Evolutionary conservation across 495 filamentous ascomycete species (phyloP), one percentile per base, ranked within the genome.

Genomic region (Diplogelasinospora grovesii): DNA sequence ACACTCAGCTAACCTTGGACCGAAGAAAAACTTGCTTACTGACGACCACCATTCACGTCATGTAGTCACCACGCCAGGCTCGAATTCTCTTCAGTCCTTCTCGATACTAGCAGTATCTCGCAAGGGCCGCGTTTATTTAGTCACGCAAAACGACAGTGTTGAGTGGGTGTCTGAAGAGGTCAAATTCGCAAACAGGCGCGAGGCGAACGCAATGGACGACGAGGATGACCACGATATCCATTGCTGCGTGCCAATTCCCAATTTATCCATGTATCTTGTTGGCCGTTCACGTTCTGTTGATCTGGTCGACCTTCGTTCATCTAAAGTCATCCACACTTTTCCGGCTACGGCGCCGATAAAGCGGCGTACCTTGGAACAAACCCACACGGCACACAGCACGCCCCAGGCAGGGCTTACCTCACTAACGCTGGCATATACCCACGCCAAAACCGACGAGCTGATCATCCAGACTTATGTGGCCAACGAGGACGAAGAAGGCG

Each of bases 401-500:
- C 61, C 61, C 35, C 70, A 68, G 8, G 48, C 67, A 4, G 64
- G 68, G 7, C 54, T 82, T 1, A 58, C 64, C 22, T 74, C 67
- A 10, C 61, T 81, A 26, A 71, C 71, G 0, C 50, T 81, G 15
- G 64, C 66, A n/a, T 81, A 81, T 46, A 59, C 55, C 16, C 66
- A 67, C 46, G 47, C 58, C 2, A 72, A 77, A 25, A 72, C 66
- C 1, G 69, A 65, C 11, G 69, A 75, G 25, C 68, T 74, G 21
- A 63, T 78, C 24, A 58, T 80, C 35, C 74, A 79, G 25, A 74
- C 69, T 0, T 80, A 76, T 46, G 54, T 66, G n/a, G 71, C 74
- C 0, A 56, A 63, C 10, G 50, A 63, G 3, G 66, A 70, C n/a
- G n/a, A n/a, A 1, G 43, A 49, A 4, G 37, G 9, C 48, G 39